Evolutionary conservation across 1,284 basidiomycete genomes (phyloP), one percentile per base, ranked within the genome.

Genomic region (Cryptococcus maquisensis): DNA sequence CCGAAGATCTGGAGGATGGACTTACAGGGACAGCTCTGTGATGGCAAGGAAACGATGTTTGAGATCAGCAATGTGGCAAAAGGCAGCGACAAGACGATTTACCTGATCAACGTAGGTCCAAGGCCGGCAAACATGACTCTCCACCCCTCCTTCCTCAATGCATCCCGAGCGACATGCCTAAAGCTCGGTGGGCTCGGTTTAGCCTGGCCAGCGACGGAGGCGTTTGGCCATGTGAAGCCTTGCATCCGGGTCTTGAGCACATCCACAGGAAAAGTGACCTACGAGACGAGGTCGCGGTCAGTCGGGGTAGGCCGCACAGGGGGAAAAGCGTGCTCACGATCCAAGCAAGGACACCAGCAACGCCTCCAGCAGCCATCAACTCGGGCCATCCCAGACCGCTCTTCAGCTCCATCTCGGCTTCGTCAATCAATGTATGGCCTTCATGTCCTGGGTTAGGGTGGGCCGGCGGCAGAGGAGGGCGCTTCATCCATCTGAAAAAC

Each of bases 201-300:
- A 24, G 16, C n/a, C 16, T 5, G 21, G 13, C 15, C 13, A 15
- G 18, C 13, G 36, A 21, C 1, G 20, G 6, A n/a, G 28, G 10
- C 35, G 3, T 48, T 51, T 32, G 51, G 54, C 67, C 52, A 67
- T 26, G 57, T 49, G 26, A 52, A 57, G 18, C 63, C 82, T 72
- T 94, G 90, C 65, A 92, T 83, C 2, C 89, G 82, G 6, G 90
- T 92, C 77, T 93, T 93, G 61, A 92, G 80, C 5, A 91, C 86
- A 66, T 93, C 90, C 52, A 91, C 79, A 1, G 88, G 87, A 74
- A 93, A 91, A 0, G 88, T 91, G 1, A 79, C 80, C 71, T 75
- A n/a, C n/a, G n/a, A n/a, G n/a, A n/a, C n/a, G n/a, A n/a, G n/a
- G n/a, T n/a, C n/a, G n/a, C n/a, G n/a, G n/a, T n/a, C n/a, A n/a